phyloP scores from a whole-genome alignment of 2,329 filamentous ascomycete genomes.

The Triangularia verruculosa region DNA sequence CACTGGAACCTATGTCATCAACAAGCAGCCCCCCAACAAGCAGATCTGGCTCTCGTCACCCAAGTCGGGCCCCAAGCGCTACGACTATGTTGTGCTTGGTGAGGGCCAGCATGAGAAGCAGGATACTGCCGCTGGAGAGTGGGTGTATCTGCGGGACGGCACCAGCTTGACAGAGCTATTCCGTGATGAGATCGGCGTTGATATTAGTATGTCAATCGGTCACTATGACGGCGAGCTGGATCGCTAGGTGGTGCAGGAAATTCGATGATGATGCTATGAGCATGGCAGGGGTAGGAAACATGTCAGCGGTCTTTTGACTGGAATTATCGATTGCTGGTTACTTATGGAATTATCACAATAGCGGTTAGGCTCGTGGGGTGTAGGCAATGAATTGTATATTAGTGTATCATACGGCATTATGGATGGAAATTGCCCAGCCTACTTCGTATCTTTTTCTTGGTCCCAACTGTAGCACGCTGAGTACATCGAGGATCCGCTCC shows the following conservation, averaged over 20 bases:
- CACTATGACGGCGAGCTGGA: neutral
- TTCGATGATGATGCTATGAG: neutral
- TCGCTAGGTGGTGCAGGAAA: neutral
- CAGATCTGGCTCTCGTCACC: constrained; percentile 97
- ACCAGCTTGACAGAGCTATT: constrained; percentile 70
- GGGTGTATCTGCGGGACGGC: constrained; percentile 88
- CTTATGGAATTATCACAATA: neutral
- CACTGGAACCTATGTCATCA: constrained; percentile 79
- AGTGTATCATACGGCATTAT: neutral
- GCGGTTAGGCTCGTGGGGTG: neutral
- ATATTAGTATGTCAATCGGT: constrained; percentile 41
- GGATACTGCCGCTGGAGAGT: constrained; percentile 68
- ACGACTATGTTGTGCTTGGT: constrained; percentile 76
- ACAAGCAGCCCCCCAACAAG: constrained; percentile 98
- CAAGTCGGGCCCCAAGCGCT: constrained; percentile 86
- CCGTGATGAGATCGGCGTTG: constrained; percentile 70
- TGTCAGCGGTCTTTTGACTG: neutral
- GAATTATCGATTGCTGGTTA: neutral
- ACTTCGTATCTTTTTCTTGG: neutral
- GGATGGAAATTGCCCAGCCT: neutral
- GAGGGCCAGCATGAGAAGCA: constrained; percentile 78
- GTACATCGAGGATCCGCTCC: too few relatives aligned
- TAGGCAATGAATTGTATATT: neutral
- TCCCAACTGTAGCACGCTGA: too few relatives aligned
- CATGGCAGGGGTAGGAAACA: neutral